Base-by-base conservation (phyloP, 768 basidiomycete genomes). In the Panaeolus cyanescens region DNA sequence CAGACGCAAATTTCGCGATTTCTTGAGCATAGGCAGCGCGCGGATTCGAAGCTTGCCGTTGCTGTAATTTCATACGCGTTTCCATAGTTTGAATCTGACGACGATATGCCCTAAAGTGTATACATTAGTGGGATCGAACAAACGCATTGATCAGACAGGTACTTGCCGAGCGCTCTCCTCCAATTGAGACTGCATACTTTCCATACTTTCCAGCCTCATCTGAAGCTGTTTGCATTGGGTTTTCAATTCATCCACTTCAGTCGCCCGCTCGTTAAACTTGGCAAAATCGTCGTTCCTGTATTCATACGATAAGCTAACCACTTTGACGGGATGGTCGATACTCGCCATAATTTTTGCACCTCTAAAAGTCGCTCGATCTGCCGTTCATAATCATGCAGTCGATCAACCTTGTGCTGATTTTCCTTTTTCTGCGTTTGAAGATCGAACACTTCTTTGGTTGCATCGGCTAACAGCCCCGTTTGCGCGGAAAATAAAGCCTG, bases 371-470 rank as follows among this genome's bases (percentile, higher is more conserved):
- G 91, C 56, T 92, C 89, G 45, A 96, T 93, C 66, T 92, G 89
- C n/a, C 77, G 79, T 70, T 97, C 95, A 65, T 95, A 96, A 71
- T 96, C 93, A 55, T 81, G 77, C 40, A 96, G 78, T 17, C 91
- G 84, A 62, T 89, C 86, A 12, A 96, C 84, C 70, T 95, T 95
- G 67, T 91, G 91, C 61, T 88, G 84, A 50, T 82, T 88, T 72
- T 92, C 92, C 67, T 92, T 91, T 65, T 83, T 81, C 67, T 88
- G 83, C 19, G 92, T 95, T 70, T 89, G 78, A 31, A 96, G 76
- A 56, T 85, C 80, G 67, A 91, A 91, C 1, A 92, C 85, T 25
- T 89, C 81, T 56, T 82, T 77, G n/a, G 77, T 76, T 7, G 91
- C 91, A n/a, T 88, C 87, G 0, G 84, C 84, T 30, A 93, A 72